Conservation (phyloP, 495 filamentous ascomycete species). For the Penicillium parvum region DNA sequence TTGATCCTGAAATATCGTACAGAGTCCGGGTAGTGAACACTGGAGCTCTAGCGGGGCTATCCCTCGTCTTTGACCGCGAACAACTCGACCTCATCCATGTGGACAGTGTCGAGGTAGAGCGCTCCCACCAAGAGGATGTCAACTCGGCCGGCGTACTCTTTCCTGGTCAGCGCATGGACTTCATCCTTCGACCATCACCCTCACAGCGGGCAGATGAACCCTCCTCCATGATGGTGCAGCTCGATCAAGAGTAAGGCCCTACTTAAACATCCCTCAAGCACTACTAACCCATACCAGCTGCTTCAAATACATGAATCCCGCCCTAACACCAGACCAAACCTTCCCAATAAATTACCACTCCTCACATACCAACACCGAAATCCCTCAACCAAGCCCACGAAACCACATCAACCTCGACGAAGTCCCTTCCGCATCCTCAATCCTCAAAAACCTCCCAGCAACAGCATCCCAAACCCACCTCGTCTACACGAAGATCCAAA, state of each 20-base stretch:
- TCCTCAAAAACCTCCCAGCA: conserved; percentile 21
- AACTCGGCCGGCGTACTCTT: conserved; percentile 41
- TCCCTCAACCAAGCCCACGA: conserved; percentile 4
- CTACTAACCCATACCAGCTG: conserved; percentile 24
- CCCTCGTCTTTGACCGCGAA: conserved; percentile 27
- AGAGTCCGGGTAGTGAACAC: conserved; percentile 38
- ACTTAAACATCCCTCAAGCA: neutral
- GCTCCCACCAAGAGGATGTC: conserved; percentile 6
- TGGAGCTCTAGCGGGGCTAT: conserved; percentile 42
- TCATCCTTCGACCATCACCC: conserved; percentile 35
- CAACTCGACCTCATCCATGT: conserved; percentile 33
- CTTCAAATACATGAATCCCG: conserved; percentile 46
- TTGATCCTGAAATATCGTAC: conserved; percentile 17
- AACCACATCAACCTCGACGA: conserved; percentile 21
- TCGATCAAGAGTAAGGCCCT: conserved; percentile 39
- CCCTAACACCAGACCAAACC: conserved; percentile 36
- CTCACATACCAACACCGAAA: neutral
- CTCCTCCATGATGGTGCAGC: conserved; percentile 30
- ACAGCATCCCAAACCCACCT: conserved; percentile 39
- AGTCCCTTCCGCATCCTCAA: conserved; percentile 20
- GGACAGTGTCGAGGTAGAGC: conserved; percentile 37
- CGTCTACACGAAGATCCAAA: conserved; percentile 47
- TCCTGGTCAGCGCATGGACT: conserved; percentile 49
- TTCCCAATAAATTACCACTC: conserved; percentile 29
- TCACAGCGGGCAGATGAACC: conserved; percentile 5